phyloP scores from a whole-genome alignment of 2,329 filamentous ascomycete species.

The Didymella keratinophila region DNA sequence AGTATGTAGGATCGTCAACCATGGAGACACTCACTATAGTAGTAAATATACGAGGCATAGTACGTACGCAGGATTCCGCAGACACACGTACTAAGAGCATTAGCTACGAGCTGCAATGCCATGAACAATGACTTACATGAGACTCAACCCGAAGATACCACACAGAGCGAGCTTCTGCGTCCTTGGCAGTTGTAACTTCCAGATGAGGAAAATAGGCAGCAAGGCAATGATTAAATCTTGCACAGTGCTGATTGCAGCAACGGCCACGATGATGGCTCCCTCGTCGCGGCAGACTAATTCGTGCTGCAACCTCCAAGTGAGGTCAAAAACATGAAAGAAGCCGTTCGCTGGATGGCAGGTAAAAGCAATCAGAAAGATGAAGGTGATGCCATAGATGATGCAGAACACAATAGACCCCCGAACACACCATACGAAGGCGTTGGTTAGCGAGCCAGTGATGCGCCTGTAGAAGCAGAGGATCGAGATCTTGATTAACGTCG shows the following conservation, averaged over 20 bases:
- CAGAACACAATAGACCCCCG: slow-evolving; percentile 51
- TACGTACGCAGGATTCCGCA: slow-evolving; percentile 50
- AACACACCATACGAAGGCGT: slow-evolving; percentile 49
- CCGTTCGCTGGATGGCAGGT: slow-evolving; percentile 51
- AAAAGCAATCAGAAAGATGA: slow-evolving; percentile 47
- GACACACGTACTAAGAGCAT: slow-evolving; percentile 38
- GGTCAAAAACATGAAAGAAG: slow-evolving; percentile 52
- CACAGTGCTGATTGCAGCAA: slow-evolving; percentile 50
- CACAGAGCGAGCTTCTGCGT: slow-evolving; percentile 56
- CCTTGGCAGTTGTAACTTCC: slow-evolving; percentile 54
- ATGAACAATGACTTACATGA: slow-evolving; percentile 46
- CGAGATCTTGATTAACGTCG: slow-evolving; percentile 44
- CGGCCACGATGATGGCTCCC: slow-evolving; percentile 48
- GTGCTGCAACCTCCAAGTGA: slow-evolving; percentile 41
- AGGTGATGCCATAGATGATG: slow-evolving; percentile 49
- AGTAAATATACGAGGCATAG: slow-evolving; percentile 46
- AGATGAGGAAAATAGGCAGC: slow-evolving; percentile 55
- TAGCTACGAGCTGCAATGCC: background rate
- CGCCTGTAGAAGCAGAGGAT: slow-evolving; percentile 54
- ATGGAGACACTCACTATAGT: slow-evolving; percentile 24
- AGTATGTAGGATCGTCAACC: background rate
- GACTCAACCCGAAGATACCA: slow-evolving; percentile 54
- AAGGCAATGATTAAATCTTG: slow-evolving; percentile 53
- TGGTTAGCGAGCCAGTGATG: slow-evolving; percentile 49
- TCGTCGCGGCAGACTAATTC: slow-evolving; percentile 51